These are phyloP conservation scores for Abelmoschus esculentus DNA, from an alignment of 345 rosid genomes.

Conservation along the genomic window DNA sequence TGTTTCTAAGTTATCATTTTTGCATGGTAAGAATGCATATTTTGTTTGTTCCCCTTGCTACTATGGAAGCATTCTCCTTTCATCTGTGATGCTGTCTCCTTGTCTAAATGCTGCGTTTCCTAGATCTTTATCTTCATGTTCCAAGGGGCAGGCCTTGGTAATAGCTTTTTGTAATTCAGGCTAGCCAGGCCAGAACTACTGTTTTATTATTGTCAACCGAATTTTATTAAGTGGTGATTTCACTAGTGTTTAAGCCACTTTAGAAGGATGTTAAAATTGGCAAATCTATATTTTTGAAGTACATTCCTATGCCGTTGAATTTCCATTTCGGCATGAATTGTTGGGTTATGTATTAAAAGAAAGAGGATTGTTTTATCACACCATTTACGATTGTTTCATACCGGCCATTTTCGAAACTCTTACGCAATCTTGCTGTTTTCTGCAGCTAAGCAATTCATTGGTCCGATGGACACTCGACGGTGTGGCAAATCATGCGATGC, in stretches of 20 bases:
- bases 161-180: neutral
- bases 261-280: neutral
- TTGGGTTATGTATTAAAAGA: neutral
- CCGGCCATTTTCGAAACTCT: neutral
- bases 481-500: constrained; percentile 10
- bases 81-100: too few relatives aligned
- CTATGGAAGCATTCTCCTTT: neutral
- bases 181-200: neutral
- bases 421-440: constrained; percentile 1
- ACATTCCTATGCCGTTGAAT: neutral
- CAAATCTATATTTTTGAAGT: neutral
- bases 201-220: neutral
- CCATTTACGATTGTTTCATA: too few relatives aligned
- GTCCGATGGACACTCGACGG: constrained; percentile 13
- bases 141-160: neutral
- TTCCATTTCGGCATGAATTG: neutral
- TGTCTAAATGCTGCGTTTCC: neutral
- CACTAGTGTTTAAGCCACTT: neutral
- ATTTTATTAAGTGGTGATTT: neutral
- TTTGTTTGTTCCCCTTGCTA: neutral
- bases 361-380: too few relatives aligned
- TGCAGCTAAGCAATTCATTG: constrained; percentile 40
- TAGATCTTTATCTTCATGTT: neutral
- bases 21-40: neutral
- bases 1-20: neutral